A percentile compares a stretch with the other conserved stretches of the same genome.
Evolutionary conservation across 2,329 filamentous ascomycete genomes (phyloP).

Genomic region (Alternaria sp.): DNA sequence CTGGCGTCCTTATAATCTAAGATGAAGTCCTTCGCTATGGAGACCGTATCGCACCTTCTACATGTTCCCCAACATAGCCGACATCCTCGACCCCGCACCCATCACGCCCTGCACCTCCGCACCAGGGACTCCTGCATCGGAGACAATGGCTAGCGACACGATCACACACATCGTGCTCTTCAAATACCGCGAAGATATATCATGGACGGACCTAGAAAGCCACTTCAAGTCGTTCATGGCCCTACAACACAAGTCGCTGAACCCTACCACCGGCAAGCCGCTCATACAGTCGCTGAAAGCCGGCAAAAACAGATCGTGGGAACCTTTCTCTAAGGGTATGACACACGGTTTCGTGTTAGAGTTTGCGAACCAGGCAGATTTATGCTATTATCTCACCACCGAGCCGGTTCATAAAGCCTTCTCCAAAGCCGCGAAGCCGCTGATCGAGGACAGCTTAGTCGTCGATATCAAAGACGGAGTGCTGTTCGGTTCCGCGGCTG

Average conservation of each 20-base stretch:
- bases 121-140: conserved; percentile 1
- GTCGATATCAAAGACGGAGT: conserved; percentile 44
- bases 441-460: conserved; percentile 43
- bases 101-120: background rate
- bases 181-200: conserved; percentile 41
- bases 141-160: conserved; percentile 1
- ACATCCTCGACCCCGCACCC: conserved; percentile 7
- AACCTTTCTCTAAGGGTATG: conserved; percentile 41
- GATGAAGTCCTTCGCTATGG: background rate
- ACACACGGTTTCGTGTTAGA: conserved; percentile 47
- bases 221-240: conserved; percentile 42
- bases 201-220: conserved; percentile 40
- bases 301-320: conserved; percentile 46
- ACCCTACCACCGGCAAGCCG: conserved; percentile 32
- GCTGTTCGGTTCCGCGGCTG: conserved; percentile 37
- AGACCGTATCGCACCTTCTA: background rate
- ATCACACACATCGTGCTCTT: conserved; percentile 48
- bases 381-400: conserved; percentile 42
- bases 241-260: conserved; percentile 32
- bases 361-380: conserved; percentile 42
- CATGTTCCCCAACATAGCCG: conserved; percentile 9
- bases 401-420: conserved; percentile 43
- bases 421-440: conserved; percentile 31
- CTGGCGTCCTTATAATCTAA: background rate
- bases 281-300: conserved; percentile 43